A percentile compares a stretch with the other conserved stretches of the same genome.
Evolutionary conservation across 208 protist genomes (phyloP).

Genomic region (Jaenimonas drosophilae): DNA sequence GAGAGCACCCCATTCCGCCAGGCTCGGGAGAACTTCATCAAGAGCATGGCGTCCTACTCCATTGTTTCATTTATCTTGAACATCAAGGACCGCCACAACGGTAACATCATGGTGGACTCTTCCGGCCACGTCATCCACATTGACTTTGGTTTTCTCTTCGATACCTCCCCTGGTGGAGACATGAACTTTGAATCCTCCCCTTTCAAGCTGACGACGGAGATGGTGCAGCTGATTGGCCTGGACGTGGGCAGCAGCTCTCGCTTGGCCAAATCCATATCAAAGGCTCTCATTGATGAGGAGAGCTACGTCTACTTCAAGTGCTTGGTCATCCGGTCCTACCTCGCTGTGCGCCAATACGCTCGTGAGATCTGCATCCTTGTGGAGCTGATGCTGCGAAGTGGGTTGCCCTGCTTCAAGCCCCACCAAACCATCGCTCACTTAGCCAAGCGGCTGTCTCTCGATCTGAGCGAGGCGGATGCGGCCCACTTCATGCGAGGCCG

Average conservation of each 20-base stretch:
- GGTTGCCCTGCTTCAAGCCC: slow-evolving; percentile 84
- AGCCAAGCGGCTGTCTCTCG: slow-evolving; percentile 50
- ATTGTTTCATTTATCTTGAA: slow-evolving; percentile 93
- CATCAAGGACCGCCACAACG: slow-evolving; percentile 94
- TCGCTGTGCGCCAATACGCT: slow-evolving; percentile 78
- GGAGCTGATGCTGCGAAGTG: slow-evolving; percentile 80
- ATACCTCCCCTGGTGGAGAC: slow-evolving; percentile 91
- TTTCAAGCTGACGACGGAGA: slow-evolving; percentile 90
- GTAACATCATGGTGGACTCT: slow-evolving; percentile 91
- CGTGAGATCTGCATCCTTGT: slow-evolving; percentile 71
- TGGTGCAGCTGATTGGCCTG: slow-evolving; percentile 89
- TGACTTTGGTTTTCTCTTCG: slow-evolving; percentile 97
- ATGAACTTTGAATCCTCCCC: slow-evolving; percentile 92
- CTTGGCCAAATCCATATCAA: slow-evolving; percentile 38
- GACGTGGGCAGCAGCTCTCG: slow-evolving; percentile 42
- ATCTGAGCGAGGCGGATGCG: slow-evolving; percentile 66
- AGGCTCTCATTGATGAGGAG: slow-evolving; percentile 75
- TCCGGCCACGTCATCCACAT: slow-evolving; percentile 95
- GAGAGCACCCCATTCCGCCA: slow-evolving; percentile 70
- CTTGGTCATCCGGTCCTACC: slow-evolving; percentile 69
- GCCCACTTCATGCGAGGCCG: slow-evolving; percentile 72
- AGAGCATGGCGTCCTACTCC: slow-evolving; percentile 89
- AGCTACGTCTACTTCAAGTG: slow-evolving; percentile 76
- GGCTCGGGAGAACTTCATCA: slow-evolving; percentile 88
- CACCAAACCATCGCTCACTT: slow-evolving; percentile 70